Percentiles rank a stretch among this genome's conserved stretches.
Conservation (phyloP, 1,284 basidiomycete species). For the Hemileia vastatrix region DNA sequence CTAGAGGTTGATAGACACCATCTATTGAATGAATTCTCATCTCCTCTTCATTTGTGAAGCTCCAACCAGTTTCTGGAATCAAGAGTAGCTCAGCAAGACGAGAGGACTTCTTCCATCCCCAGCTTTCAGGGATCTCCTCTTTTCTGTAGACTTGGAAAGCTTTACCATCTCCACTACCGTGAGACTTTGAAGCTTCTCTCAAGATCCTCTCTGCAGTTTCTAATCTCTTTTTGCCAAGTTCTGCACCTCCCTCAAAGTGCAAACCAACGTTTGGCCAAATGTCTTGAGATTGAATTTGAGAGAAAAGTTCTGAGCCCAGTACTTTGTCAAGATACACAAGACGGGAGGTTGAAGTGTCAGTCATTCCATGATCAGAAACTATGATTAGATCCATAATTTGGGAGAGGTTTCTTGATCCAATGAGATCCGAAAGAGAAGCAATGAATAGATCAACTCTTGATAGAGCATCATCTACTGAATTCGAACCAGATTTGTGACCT, state of each 20-base stretch:
- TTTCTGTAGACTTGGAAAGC: slow-evolving; percentile 65
- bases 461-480: slow-evolving; percentile 60
- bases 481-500: slow-evolving; percentile 67
- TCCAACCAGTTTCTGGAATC: slow-evolving; percentile 66
- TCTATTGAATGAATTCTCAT: not conserved
- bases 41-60: slow-evolving; percentile 57
- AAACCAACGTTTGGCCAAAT: slow-evolving; percentile 78
- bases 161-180: no score
- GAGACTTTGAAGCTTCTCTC: no score
- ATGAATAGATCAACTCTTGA: slow-evolving; percentile 65
- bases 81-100: slow-evolving; percentile 77
- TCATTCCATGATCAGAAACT: slow-evolving; percentile 90
- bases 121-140: slow-evolving; percentile 67
- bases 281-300: slow-evolving; percentile 60
- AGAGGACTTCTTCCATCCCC: slow-evolving; percentile 56
- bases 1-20: not conserved
- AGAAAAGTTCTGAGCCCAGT: slow-evolving; percentile 57
- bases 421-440: slow-evolving; percentile 54
- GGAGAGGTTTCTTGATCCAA: slow-evolving; percentile 63
- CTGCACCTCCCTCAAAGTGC: slow-evolving; percentile 56
- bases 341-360: slow-evolving; percentile 64
- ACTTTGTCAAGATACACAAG: slow-evolving; percentile 72
- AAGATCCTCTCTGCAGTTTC: slow-evolving; percentile 50
- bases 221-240: slow-evolving; percentile 55
- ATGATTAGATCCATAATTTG: slow-evolving; percentile 79